Conservation (phyloP, 306 rosid species). For the Pueraria montana region DNA sequence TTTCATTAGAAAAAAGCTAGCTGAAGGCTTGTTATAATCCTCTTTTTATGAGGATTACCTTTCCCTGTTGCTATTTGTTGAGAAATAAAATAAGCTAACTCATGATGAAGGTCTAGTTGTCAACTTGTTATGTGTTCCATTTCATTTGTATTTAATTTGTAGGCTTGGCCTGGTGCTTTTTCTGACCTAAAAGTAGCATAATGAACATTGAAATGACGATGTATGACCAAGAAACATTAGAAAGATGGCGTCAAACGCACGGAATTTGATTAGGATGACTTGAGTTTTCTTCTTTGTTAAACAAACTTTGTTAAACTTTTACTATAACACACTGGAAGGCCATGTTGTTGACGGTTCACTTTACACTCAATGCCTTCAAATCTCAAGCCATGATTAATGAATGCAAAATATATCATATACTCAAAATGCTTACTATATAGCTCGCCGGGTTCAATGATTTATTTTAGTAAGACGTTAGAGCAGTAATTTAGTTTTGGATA, state of each 20-base stretch:
- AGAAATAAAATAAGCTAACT: neutral
- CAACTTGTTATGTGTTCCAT: neutral
- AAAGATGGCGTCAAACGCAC: constrained; percentile 39
- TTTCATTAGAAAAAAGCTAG: too few species aligned
- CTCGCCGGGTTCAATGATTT: too few species aligned
- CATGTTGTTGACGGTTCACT: neutral
- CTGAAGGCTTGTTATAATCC: too few species aligned
- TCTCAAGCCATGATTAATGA: neutral
- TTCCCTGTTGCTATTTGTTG: neutral
- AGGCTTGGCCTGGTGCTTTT: neutral
- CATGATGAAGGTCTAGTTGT: neutral
- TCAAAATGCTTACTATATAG: too few species aligned
- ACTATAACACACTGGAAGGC: neutral
- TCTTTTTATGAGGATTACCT: neutral
- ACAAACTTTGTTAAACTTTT: constrained; percentile 11
- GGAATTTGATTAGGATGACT: constrained; percentile 4
- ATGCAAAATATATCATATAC: neutral
- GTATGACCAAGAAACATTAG: neutral
- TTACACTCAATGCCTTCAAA: neutral
- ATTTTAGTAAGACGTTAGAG: too few species aligned
- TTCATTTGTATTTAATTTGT: neutral
- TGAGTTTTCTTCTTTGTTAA: constrained; percentile 19
- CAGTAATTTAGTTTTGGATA: too few species aligned
- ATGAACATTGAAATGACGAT: neutral
- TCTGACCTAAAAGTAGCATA: neutral